These are phyloP conservation scores for Russula earlei DNA, from an alignment of 768 basidiomycete species.

Conservation along the genomic window DNA sequence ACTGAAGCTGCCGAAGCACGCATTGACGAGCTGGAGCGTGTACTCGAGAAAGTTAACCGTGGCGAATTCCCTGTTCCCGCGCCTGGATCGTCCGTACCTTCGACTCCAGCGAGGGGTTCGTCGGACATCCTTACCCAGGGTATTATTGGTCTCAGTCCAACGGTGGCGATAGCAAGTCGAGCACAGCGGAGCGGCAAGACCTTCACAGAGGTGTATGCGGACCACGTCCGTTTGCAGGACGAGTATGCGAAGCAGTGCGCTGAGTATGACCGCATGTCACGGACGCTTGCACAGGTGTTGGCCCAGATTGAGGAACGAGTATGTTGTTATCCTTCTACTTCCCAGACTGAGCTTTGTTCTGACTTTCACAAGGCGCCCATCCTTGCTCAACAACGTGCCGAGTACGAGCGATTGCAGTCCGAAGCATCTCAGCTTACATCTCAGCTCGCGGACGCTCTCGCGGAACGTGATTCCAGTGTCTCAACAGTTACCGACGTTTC, in stretches of 20 bases:
- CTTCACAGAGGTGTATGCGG: conserved; percentile 90
- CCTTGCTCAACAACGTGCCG: conserved; percentile 78
- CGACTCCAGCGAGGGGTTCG: conserved; percentile 36
- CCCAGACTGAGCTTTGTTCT: not conserved
- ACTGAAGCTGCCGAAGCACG: conserved; percentile 66
- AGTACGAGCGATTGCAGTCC: conserved; percentile 75
- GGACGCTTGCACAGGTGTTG: conserved; percentile 67
- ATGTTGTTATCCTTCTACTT: conserved; percentile 23
- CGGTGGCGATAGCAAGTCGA: conserved; percentile 76
- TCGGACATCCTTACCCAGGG: conserved; percentile 42
- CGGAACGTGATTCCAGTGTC: conserved; percentile 63
- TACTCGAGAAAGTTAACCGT: conserved; percentile 60
- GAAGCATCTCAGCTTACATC: conserved; percentile 74
- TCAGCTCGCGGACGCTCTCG: conserved; percentile 65
- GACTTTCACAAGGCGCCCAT: conserved; percentile 63
- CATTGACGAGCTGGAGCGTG: conserved; percentile 59
- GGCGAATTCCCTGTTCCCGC: conserved; percentile 59
- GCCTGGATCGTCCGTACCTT: conserved; percentile 33
- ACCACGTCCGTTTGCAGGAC: conserved; percentile 80
- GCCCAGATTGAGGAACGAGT: conserved; percentile 89
- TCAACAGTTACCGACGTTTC: conserved; percentile 45
- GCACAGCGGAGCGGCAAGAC: conserved; percentile 78
- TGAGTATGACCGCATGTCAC: conserved; percentile 81
- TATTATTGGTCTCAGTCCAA: conserved; percentile 71
- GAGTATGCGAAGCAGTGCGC: conserved; percentile 67